phyloP scores from a whole-genome alignment of 2,329 filamentous ascomycete species.

The Byssothecium circinans region DNA sequence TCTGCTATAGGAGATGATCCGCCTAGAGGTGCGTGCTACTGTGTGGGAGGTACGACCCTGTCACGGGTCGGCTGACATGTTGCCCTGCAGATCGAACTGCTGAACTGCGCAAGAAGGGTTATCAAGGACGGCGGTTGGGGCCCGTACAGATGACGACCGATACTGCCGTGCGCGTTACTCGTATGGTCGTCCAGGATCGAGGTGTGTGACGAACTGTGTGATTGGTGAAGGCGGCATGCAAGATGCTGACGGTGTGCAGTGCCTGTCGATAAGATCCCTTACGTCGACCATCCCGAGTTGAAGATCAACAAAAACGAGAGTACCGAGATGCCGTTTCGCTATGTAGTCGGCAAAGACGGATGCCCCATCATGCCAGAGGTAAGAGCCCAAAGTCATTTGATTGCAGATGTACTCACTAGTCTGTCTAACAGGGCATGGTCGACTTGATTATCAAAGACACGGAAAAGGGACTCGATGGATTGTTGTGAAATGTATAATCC shows the following conservation, averaged over 20 bases:
- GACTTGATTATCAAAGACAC: slow-evolving; percentile 92
- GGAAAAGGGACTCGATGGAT: slow-evolving; percentile 85
- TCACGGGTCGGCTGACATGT: slow-evolving; percentile 22
- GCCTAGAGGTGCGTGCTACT: slow-evolving; percentile 69
- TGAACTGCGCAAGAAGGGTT: slow-evolving; percentile 93
- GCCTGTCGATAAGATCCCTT: slow-evolving; percentile 75
- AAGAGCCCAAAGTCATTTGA: slow-evolving; percentile 34
- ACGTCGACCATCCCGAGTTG: slow-evolving; percentile 86
- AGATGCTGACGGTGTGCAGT: slow-evolving; percentile 54
- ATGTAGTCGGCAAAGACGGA: slow-evolving; percentile 75
- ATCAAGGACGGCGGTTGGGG: slow-evolving; percentile 80
- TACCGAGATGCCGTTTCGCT: slow-evolving; percentile 97
- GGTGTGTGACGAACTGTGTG: slow-evolving; percentile 56
- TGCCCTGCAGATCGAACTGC: slow-evolving; percentile 75
- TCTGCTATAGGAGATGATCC: slow-evolving; percentile 77
- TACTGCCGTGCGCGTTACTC: slow-evolving; percentile 90
- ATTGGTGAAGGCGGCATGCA: background rate
- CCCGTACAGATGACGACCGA: slow-evolving; percentile 98
- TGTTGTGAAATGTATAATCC: slow-evolving; percentile 60
- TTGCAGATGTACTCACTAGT: slow-evolving; percentile 24
- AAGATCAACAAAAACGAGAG: slow-evolving; percentile 89
- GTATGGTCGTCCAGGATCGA: slow-evolving; percentile 82
- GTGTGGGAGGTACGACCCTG: slow-evolving; percentile 4
- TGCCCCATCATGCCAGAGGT: slow-evolving; percentile 91
- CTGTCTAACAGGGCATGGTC: slow-evolving; percentile 74